phyloP scores from a whole-genome alignment of 169 alveolate species.

The Cryptosporidium muris region DNA sequence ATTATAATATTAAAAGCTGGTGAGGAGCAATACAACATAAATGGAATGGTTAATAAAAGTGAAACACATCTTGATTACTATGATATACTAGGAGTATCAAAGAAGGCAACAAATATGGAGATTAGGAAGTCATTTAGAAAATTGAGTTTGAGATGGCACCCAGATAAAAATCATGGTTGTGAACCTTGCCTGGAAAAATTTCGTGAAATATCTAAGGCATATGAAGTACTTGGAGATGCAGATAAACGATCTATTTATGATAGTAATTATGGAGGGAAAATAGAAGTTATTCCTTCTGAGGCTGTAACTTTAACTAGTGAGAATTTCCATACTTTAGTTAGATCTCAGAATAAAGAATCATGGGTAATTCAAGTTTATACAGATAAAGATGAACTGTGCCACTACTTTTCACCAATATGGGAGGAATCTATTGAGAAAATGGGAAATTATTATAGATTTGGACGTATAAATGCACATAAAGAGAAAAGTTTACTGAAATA shows the following conservation, averaged over 20 bases:
- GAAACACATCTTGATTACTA: slow-evolving; percentile 81
- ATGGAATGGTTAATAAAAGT: slow-evolving; percentile 34
- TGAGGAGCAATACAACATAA: slow-evolving; percentile 40
- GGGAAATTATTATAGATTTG: slow-evolving; percentile 74
- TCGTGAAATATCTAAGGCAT: slow-evolving; percentile 85
- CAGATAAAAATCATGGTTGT: slow-evolving; percentile 83
- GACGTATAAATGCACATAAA: slow-evolving; percentile 74
- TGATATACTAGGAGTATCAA: slow-evolving; percentile 80
- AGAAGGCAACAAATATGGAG: slow-evolving; percentile 77
- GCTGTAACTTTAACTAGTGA: slow-evolving; percentile 71
- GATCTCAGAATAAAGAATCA: slow-evolving; percentile 62
- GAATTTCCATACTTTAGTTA: slow-evolving; percentile 71
- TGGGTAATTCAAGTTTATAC: slow-evolving; percentile 78
- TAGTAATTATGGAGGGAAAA: slow-evolving; percentile 74
- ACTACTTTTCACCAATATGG: slow-evolving; percentile 76
- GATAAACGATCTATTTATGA: slow-evolving; percentile 86
- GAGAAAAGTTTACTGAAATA: slow-evolving; percentile 73
- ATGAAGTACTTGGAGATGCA: slow-evolving; percentile 85
- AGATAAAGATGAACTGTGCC: slow-evolving; percentile 76
- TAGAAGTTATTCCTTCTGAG: slow-evolving; percentile 75
- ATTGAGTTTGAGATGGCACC: slow-evolving; percentile 82
- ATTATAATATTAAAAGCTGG: slow-evolving; percentile 52
- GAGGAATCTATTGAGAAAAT: slow-evolving; percentile 77
- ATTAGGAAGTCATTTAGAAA: slow-evolving; percentile 84
- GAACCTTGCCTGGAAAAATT: slow-evolving; percentile 82